Evolutionary conservation across 176 grass and related monocot genomes (phyloP), one percentile per base, ranked within the genome.

Genomic region (Elaeis guineensis): DNA sequence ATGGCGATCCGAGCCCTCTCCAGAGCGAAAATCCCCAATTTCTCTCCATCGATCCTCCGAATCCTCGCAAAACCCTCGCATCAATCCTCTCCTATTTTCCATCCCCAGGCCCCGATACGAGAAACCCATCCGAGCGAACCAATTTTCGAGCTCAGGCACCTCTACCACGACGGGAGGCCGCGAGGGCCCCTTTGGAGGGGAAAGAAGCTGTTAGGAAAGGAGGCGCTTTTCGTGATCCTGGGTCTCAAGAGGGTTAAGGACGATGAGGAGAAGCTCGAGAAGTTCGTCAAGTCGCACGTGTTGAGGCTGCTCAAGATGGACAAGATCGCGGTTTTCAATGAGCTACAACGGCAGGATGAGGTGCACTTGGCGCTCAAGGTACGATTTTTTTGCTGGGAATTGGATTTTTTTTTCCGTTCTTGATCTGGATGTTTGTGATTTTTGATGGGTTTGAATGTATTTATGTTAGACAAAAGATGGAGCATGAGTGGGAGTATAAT

Each of bases 121-220:
- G 17, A 52, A 57, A 14, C 8, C 5, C 16, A 9, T 5, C 22
- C 51, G 16, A 48, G 32, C 7, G 17, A 19, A 16, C 50, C 18
- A 52, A 55, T 44, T 77, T 77, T 70, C 21, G 69, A 26, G 54
- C 59, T 61, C 3, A n/a, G 28, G 18, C 64, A 68, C 56, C 21
- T 7, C 25, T 91, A 76, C 80, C 84, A 89, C 59, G 93, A 97
- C 25, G 87, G 93, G 62, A 77, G 93, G 16, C 93, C 93, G 28
- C 78, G 92, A 16, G 92, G 92, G 4, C 93, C 93, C 19, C 81
- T 97, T 23, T 97, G 93, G 93, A 67, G 87, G 58, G 89, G 87
- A 26, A 97, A 97, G 79, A 97, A 97, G 81, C 30, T 97, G 55
- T 85, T 97, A 5, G 93, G 93, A n/a, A 97, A 89, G 72, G 93